A percentile compares a stretch with the other conserved stretches of the same genome.
phyloP scores from a whole-genome alignment of 2,329 filamentous ascomycete genomes.

The Cladosporium sp. region DNA sequence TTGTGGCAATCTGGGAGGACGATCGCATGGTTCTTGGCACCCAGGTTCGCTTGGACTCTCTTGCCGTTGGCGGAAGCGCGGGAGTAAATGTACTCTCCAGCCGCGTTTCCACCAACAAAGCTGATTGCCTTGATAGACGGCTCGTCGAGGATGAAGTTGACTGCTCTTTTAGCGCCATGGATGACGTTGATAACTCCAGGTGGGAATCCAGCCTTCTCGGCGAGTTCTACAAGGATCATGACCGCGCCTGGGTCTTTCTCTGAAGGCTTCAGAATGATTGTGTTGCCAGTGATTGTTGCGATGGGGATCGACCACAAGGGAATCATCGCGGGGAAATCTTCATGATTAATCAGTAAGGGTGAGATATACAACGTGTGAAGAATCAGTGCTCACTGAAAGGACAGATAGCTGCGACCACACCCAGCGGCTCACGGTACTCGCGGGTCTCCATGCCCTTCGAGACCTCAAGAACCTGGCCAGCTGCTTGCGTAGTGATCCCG shows the following conservation, averaged over 20 bases:
- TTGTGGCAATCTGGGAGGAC: slow-evolving; percentile 86
- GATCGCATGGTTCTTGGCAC: slow-evolving; percentile 85
- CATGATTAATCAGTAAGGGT: slow-evolving; percentile 66
- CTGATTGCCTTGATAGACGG: slow-evolving; percentile 82
- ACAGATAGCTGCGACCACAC: background rate
- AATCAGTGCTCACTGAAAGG: background rate
- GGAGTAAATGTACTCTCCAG: slow-evolving; percentile 81
- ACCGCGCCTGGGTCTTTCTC: slow-evolving; percentile 81
- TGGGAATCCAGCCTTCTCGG: slow-evolving; percentile 77
- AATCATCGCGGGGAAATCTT: slow-evolving; percentile 84
- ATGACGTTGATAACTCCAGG: slow-evolving; percentile 80
- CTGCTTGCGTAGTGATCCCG: slow-evolving; percentile 70
- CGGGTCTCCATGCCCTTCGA: background rate
- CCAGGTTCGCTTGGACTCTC: slow-evolving; percentile 83
- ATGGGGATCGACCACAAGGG: slow-evolving; percentile 86
- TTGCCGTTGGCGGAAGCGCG: slow-evolving; percentile 82
- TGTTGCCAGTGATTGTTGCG: slow-evolving; percentile 81
- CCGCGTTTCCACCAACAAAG: slow-evolving; percentile 85
- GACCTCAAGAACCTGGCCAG: slow-evolving; percentile 37
- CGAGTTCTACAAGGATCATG: slow-evolving; percentile 82
- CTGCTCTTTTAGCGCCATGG: slow-evolving; percentile 62
- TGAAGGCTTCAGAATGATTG: slow-evolving; percentile 79
- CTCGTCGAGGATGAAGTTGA: slow-evolving; percentile 84
- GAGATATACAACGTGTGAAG: slow-evolving; percentile 35
- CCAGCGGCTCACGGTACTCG: background rate